Evolutionary conservation across 371 early-diverging fungal genomes (phyloP).

Genomic region (Mucor mucedo): DNA sequence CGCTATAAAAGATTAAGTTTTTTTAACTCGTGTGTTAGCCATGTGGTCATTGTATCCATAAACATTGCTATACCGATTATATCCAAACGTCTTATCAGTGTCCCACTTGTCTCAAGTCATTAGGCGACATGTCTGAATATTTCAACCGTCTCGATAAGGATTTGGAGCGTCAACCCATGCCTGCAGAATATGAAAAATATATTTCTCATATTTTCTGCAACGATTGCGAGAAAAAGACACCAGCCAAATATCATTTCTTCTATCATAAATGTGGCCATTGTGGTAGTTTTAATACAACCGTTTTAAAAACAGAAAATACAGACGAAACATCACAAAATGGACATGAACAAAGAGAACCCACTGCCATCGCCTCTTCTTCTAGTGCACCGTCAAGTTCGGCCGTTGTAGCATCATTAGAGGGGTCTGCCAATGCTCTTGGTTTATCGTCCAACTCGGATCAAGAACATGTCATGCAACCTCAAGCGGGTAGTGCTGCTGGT

Average conservation of each 20-base stretch:
- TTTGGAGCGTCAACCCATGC: conserved; percentile 87
- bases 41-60: conserved; percentile 97
- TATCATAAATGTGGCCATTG: conserved; percentile 95
- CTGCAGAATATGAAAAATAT: conserved; percentile 81
- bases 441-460: conserved; percentile 27
- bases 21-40: conserved; percentile 49
- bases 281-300: conserved; percentile 91
- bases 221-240: conserved; percentile 89
- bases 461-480: conserved; percentile 23
- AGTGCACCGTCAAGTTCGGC: conserved; percentile 5
- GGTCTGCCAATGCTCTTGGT: conserved; percentile 16
- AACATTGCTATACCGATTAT: conserved; percentile 83
- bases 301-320: conserved; percentile 65
- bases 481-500: conserved; percentile 22
- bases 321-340: conserved; percentile 17
- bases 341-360: not conserved
- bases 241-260: conserved; percentile 89
- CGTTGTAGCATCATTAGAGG: not conserved
- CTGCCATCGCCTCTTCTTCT: not conserved
- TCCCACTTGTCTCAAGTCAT: conserved; percentile 94
- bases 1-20: not conserved
- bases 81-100: conserved; percentile 92
- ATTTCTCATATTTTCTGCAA: conserved; percentile 87
- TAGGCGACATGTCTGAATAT: conserved; percentile 85
- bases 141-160: conserved; percentile 86